Evolutionary conservation across 768 basidiomycete genomes (phyloP), one percentile per base, ranked within the genome.

Genomic region (Russula olivacea): DNA sequence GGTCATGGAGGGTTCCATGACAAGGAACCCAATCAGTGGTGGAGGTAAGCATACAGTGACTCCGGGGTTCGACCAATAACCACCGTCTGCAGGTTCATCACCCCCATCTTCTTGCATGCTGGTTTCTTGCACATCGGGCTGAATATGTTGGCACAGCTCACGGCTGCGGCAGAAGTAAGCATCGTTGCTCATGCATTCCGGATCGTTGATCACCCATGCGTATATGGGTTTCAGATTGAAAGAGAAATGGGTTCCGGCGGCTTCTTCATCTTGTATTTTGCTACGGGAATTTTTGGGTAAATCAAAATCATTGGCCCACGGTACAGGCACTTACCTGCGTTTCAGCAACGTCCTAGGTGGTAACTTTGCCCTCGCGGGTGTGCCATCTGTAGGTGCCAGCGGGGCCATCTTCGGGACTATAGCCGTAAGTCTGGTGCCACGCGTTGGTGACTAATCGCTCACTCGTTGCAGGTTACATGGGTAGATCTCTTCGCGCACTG

Each of bases 401-500:
- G 96, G 96, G 7, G 93, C 95, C 1, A 89, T 98, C 59, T 94
- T 96, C 61, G 93, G 91, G 17, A 91, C 89, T 2, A 76, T 93
- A 47, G 89, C 87, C 3, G 89, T 90, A 71, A 61, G 81, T 15
- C 25, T 4, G 10, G 30, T 45, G 49, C 53, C 9, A 23, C 21
- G 72, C 36, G 8, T 34, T 23, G 21, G 54, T 28, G 32, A n/a
- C 40, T 36, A 23, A 59, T 19, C 49, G 49, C 23, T 53, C 11
- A 63, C 34, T 58, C 25, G n/a, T 17, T 14, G 15, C 54, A 85
- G 84, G 82, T 89, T 28, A 85, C 86, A 28, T 91, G 91, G 87
- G 86, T 96, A 9, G 96, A 96, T 71, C 77, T 98, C 15, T 79
- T 93, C 45, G 86, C 93, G 3, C 96, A 98, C 70, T 98, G 96